A percentile compares a stretch with the other conserved stretches of the same genome.
Conservation (phyloP, 2,329 filamentous ascomycete genomes). For the Fragosphaeria purpurea region DNA sequence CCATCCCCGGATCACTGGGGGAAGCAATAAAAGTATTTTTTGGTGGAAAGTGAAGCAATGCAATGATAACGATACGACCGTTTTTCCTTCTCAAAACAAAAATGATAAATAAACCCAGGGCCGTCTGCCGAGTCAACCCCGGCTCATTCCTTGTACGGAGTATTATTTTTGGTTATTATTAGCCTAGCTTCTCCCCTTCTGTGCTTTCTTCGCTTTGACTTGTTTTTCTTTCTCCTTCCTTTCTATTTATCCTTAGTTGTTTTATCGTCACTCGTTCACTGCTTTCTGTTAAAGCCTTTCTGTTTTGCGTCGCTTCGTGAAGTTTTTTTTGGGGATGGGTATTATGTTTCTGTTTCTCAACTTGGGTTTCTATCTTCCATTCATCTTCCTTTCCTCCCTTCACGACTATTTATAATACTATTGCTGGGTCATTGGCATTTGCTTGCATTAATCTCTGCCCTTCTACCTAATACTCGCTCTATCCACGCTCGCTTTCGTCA, state of each 20-base stretch:
- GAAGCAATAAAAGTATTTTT: no score
- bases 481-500: no score
- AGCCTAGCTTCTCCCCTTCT: no score
- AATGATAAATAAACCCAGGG: background rate
- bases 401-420: background rate
- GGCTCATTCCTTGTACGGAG: no score
- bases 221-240: background rate
- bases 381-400: background rate
- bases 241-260: background rate
- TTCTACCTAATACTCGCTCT: background rate
- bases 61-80: no score
- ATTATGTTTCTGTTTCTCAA: background rate
- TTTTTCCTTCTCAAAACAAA: no score
- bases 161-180: no score
- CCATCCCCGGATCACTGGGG: no score
- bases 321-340: background rate
- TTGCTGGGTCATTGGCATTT: no score
- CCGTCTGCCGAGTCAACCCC: background rate
- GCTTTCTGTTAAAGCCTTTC: background rate
- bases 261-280: constrained; percentile 1
- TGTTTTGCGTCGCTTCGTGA: background rate
- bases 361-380: constrained; percentile 1
- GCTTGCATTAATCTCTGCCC: no score
- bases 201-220: background rate
- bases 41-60: no score